These are phyloP conservation scores for Cercospora canescens DNA, from an alignment of 2,329 filamentous ascomycete genomes.

Conservation along the genomic window DNA sequence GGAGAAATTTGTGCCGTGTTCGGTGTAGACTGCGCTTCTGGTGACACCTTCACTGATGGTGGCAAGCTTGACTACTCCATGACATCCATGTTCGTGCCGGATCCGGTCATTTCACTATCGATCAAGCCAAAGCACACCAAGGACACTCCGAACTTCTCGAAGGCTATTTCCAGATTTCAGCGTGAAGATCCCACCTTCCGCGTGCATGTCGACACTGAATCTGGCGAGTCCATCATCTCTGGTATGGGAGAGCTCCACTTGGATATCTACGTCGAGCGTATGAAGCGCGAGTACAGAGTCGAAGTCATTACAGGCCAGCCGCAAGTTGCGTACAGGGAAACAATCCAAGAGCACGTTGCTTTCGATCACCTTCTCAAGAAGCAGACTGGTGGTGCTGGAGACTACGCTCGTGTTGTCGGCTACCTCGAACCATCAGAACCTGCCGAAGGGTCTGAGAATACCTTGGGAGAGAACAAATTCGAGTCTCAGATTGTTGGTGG, in stretches of 20 bases:
- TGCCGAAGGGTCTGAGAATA: conserved; percentile 41
- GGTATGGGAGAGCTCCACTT: conserved; percentile 98
- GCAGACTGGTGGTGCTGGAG: conserved; percentile 92
- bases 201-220: conserved; percentile 87
- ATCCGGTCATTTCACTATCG: conserved; percentile 95
- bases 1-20: conserved; percentile 99
- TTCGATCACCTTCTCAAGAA: conserved; percentile 96
- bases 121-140: conserved; percentile 94
- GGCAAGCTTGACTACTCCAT: conserved; percentile 82
- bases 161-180: conserved; percentile 98
- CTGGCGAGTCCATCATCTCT: conserved; percentile 94
- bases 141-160: conserved; percentile 91
- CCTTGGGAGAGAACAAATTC: conserved; percentile 75
- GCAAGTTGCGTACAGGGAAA: conserved; percentile 96
- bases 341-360: conserved; percentile 73
- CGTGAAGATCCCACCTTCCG: conserved; percentile 98
- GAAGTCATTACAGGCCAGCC: conserved; percentile 95
- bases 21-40: conserved; percentile 94
- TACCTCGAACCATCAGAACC: conserved; percentile 78
- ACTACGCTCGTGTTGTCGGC: conserved; percentile 89
- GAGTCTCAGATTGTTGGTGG: conserved; percentile 86
- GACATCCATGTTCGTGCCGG: conserved; percentile 97
- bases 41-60: conserved; percentile 97
- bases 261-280: conserved; percentile 95
- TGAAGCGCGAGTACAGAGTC: conserved; percentile 94